Evolutionary conservation across 2,329 filamentous ascomycete genomes (phyloP), one percentile per base, ranked within the genome.

Genomic region (Phyllosticta capitalensis): DNA sequence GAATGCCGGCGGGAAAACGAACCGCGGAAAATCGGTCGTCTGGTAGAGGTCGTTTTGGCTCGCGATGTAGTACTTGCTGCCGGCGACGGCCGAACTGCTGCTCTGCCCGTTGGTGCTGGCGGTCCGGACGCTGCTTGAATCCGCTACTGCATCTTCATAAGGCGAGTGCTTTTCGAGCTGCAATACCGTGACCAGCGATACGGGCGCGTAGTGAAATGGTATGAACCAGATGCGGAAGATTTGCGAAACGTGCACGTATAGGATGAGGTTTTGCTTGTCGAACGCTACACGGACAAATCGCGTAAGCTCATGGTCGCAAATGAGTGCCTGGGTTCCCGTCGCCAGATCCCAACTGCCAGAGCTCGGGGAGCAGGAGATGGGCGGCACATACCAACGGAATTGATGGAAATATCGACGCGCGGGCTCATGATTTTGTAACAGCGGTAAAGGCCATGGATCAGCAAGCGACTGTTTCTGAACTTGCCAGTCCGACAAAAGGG

Each of bases 11-110:
- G 87, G 84, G 17, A 81, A 67, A 19, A 92, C 65, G 68, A 95
- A 94, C 65, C 86, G 86, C 62, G 92, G 76, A 63, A 86, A 86
- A 65, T 95, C 87, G 54, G 84, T 86, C 0, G 84, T 78, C 67
- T 92, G 89, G 68, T 95, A 95, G 7, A 92, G 74, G 68, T 96
- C 90, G 64, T 95, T 85, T 69, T 96, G 91, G 19, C 79, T 81
- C 6, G 78, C 72, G 63, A 95, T 92, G 69, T 86, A 88, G 74
- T 91, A 94, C 61, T 79, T 80, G 21, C 67, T 72, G 45, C 66
- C 14, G 49, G 61, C 50, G 56, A 65, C 30, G 63, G 56, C n/a
- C 61, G 48, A 22, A 55, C 38, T 17, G 63, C 19, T 61, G 57
- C 38, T 67, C n/a, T 26, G 22, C 9, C 53, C 48, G n/a, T n/a